phyloP scores from a whole-genome alignment of 805 yeast species.

The Candida michaelii region DNA sequence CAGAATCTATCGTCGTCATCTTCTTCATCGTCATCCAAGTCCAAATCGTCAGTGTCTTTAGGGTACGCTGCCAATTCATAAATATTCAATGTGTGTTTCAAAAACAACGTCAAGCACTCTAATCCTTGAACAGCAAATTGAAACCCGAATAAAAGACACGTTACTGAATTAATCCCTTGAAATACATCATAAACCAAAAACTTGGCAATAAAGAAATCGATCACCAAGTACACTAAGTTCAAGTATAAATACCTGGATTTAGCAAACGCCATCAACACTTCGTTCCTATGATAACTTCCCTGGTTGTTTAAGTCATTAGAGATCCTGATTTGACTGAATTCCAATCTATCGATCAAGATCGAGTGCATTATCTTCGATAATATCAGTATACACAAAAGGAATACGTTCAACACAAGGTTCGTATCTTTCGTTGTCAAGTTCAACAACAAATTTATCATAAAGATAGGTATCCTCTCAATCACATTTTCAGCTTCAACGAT shows the following conservation, averaged over 20 bases:
- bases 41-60: constrained; percentile 24
- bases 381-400: constrained; percentile 29
- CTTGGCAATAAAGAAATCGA: constrained; percentile 55
- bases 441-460: constrained; percentile 52
- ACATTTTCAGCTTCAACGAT: constrained; percentile 72
- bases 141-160: constrained; percentile 68
- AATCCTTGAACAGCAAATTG: constrained; percentile 68
- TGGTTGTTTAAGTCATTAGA: constrained; percentile 23
- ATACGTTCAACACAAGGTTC: constrained; percentile 53
- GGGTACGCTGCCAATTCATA: constrained; percentile 55
- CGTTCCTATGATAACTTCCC: constrained; percentile 13
- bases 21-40: constrained; percentile 23
- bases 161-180: constrained; percentile 50
- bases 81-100: constrained; percentile 51
- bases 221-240: constrained; percentile 39
- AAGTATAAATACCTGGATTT: constrained; percentile 40
- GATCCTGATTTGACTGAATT: constrained; percentile 31
- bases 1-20: constrained; percentile 56
- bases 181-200: constrained; percentile 58
- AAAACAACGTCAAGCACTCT: constrained; percentile 46
- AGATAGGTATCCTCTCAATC: constrained; percentile 35
- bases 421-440: constrained; percentile 65
- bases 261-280: constrained; percentile 32
- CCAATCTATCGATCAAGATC: constrained; percentile 58
- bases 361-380: constrained; percentile 71